Evolutionary conservation across 306 rosid species (phyloP).

Genomic region (Canavalia gladiata): DNA sequence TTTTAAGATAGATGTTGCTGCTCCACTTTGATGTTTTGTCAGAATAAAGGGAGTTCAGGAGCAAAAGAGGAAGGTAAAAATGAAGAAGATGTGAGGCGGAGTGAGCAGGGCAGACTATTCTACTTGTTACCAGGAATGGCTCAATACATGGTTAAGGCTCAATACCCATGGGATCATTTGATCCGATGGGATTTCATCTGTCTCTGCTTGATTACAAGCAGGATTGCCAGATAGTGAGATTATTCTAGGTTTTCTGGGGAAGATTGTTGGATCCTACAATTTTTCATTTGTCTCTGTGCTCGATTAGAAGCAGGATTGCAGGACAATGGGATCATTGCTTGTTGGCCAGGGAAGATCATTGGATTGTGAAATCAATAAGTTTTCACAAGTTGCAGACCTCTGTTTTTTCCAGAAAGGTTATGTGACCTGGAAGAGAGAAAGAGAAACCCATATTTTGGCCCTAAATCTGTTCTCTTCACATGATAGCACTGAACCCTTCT

Average conservation of each 20-base stretch:
- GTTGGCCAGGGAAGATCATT: background rate
- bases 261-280: background rate
- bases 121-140: background rate
- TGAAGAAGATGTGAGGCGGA: constrained; percentile 1
- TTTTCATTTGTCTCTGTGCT: background rate
- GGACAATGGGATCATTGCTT: background rate
- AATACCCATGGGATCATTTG: no score
- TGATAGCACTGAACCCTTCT: background rate
- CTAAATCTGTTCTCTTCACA: background rate
- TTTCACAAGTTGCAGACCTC: no score
- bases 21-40: background rate
- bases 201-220: no score
- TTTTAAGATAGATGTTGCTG: background rate
- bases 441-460: background rate
- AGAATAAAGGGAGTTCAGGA: background rate
- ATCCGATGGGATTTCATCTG: no score
- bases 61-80: constrained; percentile 3
- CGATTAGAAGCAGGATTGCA: background rate
- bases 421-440: background rate
- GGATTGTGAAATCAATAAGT: no score
- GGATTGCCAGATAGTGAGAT: no score
- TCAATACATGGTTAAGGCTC: background rate
- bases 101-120: constrained; percentile 4
- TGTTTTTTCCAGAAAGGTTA: no score
- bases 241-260: no score